Conservation (phyloP, 768 basidiomycete genomes). For the Naganishia vishniacii region DNA sequence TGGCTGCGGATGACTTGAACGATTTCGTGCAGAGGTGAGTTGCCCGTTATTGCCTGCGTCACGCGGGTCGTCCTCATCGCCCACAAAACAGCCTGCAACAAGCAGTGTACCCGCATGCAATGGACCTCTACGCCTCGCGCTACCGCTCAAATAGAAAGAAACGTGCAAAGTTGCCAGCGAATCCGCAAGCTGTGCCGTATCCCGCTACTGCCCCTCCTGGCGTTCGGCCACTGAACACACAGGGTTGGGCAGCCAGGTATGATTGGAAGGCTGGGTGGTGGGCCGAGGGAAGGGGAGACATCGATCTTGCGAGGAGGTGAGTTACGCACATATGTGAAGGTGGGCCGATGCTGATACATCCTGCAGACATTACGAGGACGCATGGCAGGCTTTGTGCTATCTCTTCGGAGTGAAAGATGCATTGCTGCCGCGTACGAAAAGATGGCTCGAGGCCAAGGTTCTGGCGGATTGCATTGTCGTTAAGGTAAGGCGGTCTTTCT, state of each 20-base stretch:
- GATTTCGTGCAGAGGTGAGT: slow-evolving; percentile 79
- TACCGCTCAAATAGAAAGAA: slow-evolving; percentile 88
- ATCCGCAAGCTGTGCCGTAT: slow-evolving; percentile 53
- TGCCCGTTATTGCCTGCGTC: no score
- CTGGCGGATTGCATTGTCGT: slow-evolving; percentile 87
- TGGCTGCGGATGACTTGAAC: slow-evolving; percentile 71
- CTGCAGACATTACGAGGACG: slow-evolving; percentile 85
- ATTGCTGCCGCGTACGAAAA: slow-evolving; percentile 83
- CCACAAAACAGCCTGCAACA: slow-evolving; percentile 65
- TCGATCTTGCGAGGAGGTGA: slow-evolving; percentile 85
- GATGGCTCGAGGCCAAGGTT: slow-evolving; percentile 98
- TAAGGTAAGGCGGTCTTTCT: slow-evolving; percentile 67
- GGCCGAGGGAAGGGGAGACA: slow-evolving; percentile 87
- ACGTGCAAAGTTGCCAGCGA: slow-evolving; percentile 58
- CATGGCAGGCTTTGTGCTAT: slow-evolving; percentile 70
- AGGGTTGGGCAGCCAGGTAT: slow-evolving; percentile 93
- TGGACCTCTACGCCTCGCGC: slow-evolving; percentile 89
- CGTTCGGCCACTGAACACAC: slow-evolving; percentile 63
- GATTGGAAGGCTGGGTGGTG: slow-evolving; percentile 97
- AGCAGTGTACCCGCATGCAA: slow-evolving; percentile 77
- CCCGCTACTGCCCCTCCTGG: slow-evolving; percentile 14
- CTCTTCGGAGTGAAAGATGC: slow-evolving; percentile 86
- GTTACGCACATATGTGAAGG: slow-evolving; percentile 36
- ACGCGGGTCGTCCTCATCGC: no score
- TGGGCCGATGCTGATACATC: background rate